Conservation (phyloP, 495 filamentous ascomycete species). For the Penicillium manginii region DNA sequence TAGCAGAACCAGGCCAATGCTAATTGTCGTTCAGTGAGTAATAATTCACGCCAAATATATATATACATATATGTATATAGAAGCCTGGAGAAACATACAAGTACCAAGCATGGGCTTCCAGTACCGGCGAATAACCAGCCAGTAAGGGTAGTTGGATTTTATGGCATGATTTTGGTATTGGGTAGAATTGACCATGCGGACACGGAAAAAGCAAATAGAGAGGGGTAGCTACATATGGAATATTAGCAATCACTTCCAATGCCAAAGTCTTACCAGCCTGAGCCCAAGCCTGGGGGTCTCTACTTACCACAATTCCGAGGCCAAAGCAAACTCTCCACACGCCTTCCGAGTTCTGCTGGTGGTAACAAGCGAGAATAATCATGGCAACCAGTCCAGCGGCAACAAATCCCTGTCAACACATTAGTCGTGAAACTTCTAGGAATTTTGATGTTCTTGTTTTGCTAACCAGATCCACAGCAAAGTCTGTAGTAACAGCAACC, state of each 20-base stretch:
- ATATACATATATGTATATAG: neutral
- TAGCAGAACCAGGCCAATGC: slow-evolving; percentile 46
- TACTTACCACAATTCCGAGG: slow-evolving; percentile 35
- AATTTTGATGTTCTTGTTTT: too few species aligned
- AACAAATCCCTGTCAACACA: slow-evolving; percentile 30
- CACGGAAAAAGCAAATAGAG: slow-evolving; percentile 42
- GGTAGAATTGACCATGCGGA: slow-evolving; percentile 43
- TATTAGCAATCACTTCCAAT: too few species aligned
- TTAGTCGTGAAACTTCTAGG: neutral
- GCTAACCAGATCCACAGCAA: slow-evolving; percentile 34
- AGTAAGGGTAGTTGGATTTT: slow-evolving; percentile 39
- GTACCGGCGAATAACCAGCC: slow-evolving; percentile 38
- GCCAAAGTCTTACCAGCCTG: too few species aligned
- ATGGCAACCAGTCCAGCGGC: slow-evolving; percentile 34
- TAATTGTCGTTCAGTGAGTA: neutral
- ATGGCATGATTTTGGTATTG: slow-evolving; percentile 42
- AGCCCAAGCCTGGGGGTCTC: too few species aligned
- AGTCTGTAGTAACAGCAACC: slow-evolving; percentile 37
- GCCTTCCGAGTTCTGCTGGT: slow-evolving; percentile 26
- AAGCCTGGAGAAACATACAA: slow-evolving; percentile 21
- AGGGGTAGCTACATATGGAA: too few species aligned
- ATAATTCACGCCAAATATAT: neutral
- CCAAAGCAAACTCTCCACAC: slow-evolving; percentile 45
- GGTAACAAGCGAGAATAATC: slow-evolving; percentile 36
- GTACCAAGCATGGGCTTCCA: slow-evolving; percentile 47